phyloP scores from a whole-genome alignment of 1,284 basidiomycete species.

The Tausonia pullulans region DNA sequence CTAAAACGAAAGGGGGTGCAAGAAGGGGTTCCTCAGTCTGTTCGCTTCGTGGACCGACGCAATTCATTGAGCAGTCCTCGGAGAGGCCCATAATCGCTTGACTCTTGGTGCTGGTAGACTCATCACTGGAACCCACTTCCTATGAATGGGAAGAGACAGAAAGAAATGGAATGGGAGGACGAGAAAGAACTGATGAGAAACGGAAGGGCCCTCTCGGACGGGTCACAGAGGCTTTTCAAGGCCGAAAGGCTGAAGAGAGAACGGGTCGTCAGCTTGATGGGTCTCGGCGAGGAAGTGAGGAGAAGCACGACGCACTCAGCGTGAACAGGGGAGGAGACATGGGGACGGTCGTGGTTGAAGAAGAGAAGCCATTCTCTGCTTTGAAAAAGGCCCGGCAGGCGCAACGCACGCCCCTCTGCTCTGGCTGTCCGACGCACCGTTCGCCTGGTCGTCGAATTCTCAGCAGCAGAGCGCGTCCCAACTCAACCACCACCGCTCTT shows the following conservation, averaged over 20 bases:
- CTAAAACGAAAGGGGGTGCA: background rate
- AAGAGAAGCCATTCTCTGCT: background rate
- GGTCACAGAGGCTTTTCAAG: too few relatives aligned
- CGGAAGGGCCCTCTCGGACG: background rate
- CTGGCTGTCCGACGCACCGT: too few relatives aligned
- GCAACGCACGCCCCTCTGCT: too few relatives aligned
- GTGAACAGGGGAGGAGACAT: too few relatives aligned
- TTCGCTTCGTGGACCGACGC: background rate
- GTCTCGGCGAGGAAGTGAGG: background rate
- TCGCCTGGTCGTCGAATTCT: background rate
- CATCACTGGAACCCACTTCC: background rate
- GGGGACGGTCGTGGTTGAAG: background rate
- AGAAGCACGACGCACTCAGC: background rate
- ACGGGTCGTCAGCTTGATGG: background rate
- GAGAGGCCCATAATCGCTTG: background rate
- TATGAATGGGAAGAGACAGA: background rate
- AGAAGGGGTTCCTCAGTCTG: background rate
- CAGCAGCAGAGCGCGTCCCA: background rate
- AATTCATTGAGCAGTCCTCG: background rate
- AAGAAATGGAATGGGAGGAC: background rate
- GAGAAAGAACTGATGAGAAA: too few relatives aligned
- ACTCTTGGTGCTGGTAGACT: slow-evolving; percentile 2
- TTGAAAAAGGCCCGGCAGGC: too few relatives aligned
- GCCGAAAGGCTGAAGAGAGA: background rate
- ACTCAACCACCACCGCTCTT: background rate